Evolutionary conservation across 345 rosid species (phyloP).

Genomic region (Moricandia arvensis): DNA sequence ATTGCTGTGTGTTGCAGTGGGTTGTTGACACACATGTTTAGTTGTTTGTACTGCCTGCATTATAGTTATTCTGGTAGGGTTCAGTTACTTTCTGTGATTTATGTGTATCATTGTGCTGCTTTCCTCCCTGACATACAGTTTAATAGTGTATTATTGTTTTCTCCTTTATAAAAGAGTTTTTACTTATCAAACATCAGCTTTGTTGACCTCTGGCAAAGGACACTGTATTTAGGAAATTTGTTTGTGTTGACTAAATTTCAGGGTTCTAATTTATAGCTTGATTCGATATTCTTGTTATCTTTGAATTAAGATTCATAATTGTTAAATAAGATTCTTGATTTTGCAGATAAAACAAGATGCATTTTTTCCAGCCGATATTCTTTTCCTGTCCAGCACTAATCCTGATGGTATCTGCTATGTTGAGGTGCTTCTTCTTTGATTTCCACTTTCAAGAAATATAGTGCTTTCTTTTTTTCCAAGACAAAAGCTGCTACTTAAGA

Average conservation of each 20-base stretch:
- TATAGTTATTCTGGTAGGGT: slow-evolving; percentile 10
- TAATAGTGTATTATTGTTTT: not conserved
- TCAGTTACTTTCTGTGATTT: not conserved
- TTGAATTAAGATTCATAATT: not conserved
- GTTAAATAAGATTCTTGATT: not conserved
- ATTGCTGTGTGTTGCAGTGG: slow-evolving; percentile 5
- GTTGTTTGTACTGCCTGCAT: not conserved
- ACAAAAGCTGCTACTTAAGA: not conserved
- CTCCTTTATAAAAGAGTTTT: not conserved
- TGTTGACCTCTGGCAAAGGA: slow-evolving; percentile 1
- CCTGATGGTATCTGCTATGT: slow-evolving; percentile 93
- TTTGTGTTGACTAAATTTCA: slow-evolving; percentile 4
- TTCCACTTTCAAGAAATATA: not conserved
- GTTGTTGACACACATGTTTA: slow-evolving; percentile 3
- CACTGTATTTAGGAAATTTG: not conserved
- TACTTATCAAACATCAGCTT: not conserved
- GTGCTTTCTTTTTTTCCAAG: slow-evolving; percentile 4
- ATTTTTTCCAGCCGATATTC: slow-evolving; percentile 93
- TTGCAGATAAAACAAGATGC: slow-evolving; percentile 93
- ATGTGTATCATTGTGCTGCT: slow-evolving; percentile 7
- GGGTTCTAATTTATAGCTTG: not conserved
- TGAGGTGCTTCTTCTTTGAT: slow-evolving; percentile 57
- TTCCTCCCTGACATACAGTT: not conserved
- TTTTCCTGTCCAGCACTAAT: slow-evolving; percentile 87
- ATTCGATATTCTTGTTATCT: slow-evolving; percentile 3